Percentiles rank a stretch among this genome's conserved stretches.
Conservation (phyloP, 106 monocot species). For the Dendrobium catenatum region DNA sequence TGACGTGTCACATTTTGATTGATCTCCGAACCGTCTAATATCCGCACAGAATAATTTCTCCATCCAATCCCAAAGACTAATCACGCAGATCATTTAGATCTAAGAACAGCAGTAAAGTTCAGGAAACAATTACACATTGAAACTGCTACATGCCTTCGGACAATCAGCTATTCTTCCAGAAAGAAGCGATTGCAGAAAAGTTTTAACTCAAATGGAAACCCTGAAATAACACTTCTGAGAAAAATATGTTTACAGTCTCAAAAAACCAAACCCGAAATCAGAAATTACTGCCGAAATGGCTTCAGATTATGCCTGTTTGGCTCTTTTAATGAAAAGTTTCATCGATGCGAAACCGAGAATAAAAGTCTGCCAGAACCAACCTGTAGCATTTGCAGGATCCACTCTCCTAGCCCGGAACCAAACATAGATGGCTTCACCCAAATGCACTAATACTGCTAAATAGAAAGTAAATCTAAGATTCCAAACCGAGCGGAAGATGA, state of each 20-base stretch:
- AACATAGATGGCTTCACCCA: constrained; percentile 73
- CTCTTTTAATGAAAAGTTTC: constrained; percentile 63
- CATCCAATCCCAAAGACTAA: too few relatives aligned
- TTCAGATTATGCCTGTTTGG: constrained; percentile 4
- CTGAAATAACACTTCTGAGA: too few relatives aligned
- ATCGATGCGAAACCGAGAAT: constrained; percentile 64
- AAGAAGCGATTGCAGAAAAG: background rate
- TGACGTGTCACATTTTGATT: too few relatives aligned
- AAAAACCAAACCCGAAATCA: background rate
- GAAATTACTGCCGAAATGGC: background rate
- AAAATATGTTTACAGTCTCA: background rate
- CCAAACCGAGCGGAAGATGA: constrained; percentile 55
- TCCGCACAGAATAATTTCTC: too few relatives aligned
- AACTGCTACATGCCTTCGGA: background rate
- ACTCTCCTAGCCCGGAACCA: constrained; percentile 60
- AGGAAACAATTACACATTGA: background rate
- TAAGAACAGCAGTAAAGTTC: background rate
- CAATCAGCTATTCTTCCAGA: background rate
- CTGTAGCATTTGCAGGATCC: constrained; percentile 61
- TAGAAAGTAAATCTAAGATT: constrained; percentile 39
- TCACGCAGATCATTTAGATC: too few relatives aligned
- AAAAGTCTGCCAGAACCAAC: constrained; percentile 93
- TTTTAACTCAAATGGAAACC: too few relatives aligned
- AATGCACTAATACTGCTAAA: constrained; percentile 31
- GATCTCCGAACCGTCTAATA: too few relatives aligned